phyloP scores from a whole-genome alignment of 2,329 filamentous ascomycete species.

The Teratosphaeria viscida region DNA sequence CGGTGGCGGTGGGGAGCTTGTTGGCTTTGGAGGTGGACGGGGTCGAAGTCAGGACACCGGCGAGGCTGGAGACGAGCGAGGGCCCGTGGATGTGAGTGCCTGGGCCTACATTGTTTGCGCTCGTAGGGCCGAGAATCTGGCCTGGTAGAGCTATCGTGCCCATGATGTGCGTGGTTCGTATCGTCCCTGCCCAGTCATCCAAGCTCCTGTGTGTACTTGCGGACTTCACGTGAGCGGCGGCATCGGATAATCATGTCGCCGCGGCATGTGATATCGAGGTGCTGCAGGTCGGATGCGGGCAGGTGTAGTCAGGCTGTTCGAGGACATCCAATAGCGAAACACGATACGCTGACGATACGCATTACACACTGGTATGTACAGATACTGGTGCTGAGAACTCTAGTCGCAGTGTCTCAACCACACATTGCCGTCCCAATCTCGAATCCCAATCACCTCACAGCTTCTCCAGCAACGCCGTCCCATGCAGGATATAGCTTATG shows the following conservation, averaged over 20 bases:
- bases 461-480: neutral
- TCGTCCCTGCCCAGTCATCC: too few relatives aligned
- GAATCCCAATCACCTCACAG: neutral
- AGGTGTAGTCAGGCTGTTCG: neutral
- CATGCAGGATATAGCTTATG: neutral
- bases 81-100: constrained; percentile 74
- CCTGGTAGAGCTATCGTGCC: constrained; percentile 62
- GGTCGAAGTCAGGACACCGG: constrained; percentile 46
- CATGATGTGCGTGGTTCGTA: neutral
- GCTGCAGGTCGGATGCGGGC: too few relatives aligned
- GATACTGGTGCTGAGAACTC: neutral
- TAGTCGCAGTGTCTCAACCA: neutral
- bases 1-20: constrained; percentile 30
- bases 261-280: neutral
- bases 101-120: constrained; percentile 60
- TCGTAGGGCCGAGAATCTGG: constrained; percentile 60
- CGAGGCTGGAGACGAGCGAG: constrained; percentile 70
- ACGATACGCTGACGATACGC: neutral
- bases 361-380: neutral
- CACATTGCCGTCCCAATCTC: neutral
- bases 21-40: constrained; percentile 44
- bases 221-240: neutral
- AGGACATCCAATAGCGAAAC: neutral
- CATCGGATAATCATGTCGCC: neutral
- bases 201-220: neutral